Base-by-base conservation (phyloP, 2,329 filamentous ascomycete species). In the Juglanconis oblonga region DNA sequence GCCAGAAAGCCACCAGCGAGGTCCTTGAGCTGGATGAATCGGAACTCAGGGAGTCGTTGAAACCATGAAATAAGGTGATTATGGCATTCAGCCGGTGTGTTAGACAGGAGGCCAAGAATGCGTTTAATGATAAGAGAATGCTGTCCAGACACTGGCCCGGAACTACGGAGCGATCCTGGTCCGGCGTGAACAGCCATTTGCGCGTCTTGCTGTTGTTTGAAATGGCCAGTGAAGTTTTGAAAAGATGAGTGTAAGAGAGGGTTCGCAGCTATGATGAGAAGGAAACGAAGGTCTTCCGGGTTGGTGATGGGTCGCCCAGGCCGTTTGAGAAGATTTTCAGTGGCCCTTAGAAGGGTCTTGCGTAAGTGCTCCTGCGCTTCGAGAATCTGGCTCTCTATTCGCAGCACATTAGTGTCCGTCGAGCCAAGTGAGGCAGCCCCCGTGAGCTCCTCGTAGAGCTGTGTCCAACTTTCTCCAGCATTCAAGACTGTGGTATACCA, bases 71-170 rank as follows among this genome's bases (percentile, higher is more conserved):
- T 85, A 32, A 96, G 74, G 66, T 89, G 85, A 57, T 88, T 87
- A 67, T 96, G 92, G 66, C 90, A 93, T 60, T 88, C 83, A 60
- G 85, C 84, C 0, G 91, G 82, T 11, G 90, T 79, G 71, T 96
- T 91, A 1, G 91, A 89, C 31, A 96, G 70, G 9, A 97, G 76
- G 1, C 93, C 93, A 32, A 96, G 73, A 44, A 96, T 87, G 42
- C 93, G 85, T 72, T 97, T 97, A 67, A 96, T 85, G 56, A 97
- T 89, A 4, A 89, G 89, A 2, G 90, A 92, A 73, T 96, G 90
- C 61, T 90, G 85, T 1, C 87, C 88, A 32, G 84, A 79, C 10
- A 79, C 69, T 7, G 76, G 79, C 0, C 78, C 79, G 3, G 74
- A 72, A 42, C 71, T 73, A 5, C 75, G 70, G 53, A 60, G 32